A percentile compares a stretch with the other conserved stretches of the same genome.
phyloP scores from a whole-genome alignment of 2,329 filamentous ascomycete species.

The Escovopsis sp. region DNA sequence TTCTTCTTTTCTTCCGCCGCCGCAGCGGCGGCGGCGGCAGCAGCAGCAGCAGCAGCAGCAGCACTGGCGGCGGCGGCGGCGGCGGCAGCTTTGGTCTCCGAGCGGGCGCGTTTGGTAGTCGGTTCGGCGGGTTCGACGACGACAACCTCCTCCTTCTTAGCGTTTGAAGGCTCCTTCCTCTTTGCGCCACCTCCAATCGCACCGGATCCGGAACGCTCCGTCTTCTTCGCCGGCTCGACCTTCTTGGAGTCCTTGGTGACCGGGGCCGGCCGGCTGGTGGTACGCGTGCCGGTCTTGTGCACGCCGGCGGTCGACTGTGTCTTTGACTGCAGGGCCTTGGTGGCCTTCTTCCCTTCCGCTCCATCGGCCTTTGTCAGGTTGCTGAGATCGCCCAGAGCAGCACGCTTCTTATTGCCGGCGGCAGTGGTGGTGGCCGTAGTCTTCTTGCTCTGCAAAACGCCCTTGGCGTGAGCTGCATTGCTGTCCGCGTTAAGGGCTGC shows the following conservation, averaged over 20 bases:
- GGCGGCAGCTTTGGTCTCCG: constrained; percentile 35
- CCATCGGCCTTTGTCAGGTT: constrained; percentile 74
- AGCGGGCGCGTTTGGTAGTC: constrained; percentile 48
- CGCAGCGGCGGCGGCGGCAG: not conserved
- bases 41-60: not conserved
- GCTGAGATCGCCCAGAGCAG: constrained; percentile 85
- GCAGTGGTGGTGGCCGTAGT: constrained; percentile 35
- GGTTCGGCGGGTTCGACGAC: constrained; percentile 55
- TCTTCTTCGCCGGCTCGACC: constrained; percentile 49
- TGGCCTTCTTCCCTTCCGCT: constrained; percentile 60
- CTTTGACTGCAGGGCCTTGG: constrained; percentile 63
- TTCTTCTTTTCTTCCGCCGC: too few species aligned
- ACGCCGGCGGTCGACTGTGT: constrained; percentile 68
- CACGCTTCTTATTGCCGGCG: constrained; percentile 51
- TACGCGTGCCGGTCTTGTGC: constrained; percentile 50
- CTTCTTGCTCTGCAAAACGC: constrained; percentile 58
- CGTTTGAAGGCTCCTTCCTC: constrained; percentile 45
- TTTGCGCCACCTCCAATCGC: constrained; percentile 49
- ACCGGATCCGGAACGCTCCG: constrained; percentile 63
- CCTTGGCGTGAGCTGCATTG: constrained; percentile 39
- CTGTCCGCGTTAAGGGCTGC: constrained; percentile 58
- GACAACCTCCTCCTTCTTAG: constrained; percentile 43
- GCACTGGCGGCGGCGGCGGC: not conserved
- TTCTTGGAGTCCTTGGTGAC: constrained; percentile 56
- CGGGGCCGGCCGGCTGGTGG: constrained; percentile 46